Evolutionary conservation across 345 rosid species (phyloP), one percentile per base, ranked within the genome.

Genomic region (Conringia planisiliqua): DNA sequence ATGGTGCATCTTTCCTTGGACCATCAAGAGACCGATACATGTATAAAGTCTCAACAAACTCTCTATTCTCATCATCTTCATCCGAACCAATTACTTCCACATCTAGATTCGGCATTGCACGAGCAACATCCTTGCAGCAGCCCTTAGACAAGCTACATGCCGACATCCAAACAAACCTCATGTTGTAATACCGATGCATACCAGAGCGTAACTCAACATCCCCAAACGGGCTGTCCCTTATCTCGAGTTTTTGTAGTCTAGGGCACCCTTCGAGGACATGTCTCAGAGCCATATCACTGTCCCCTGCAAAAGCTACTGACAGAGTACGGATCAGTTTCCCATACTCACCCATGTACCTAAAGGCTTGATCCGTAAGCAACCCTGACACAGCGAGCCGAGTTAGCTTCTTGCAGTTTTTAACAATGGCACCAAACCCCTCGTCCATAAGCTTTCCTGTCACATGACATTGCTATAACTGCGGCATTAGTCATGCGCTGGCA

Each of bases 161-260:
- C 4, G 98, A 93, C 94, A 93, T 89, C 98, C 98, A 93, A 11
- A 93, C 90, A 77, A 88, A 93, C 79, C 97, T 85, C 97, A 93
- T 93, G 66, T 86, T 86, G 80, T 88, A 84, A 71, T 88, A 93
- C 27, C 88, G 90, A 75, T 89, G 90, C 85, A 88, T 80, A 65
- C 98, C 97, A 11, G 92, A 89, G 63, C 52, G 85, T 70, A 93
- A 67, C 4, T 90, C 98, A 2, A 64, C 83, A 73, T 91, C 89
- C 35, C 98, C 98, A 42, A 91, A 93, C 18, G 97, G 98, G 65
- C 96, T 84, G 76, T 93, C 98, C 79, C 98, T 86, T 44, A 93
- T 91, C 80, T 93, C 98, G 32, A 93, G 97, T 75, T 93, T 93
- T 76, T 89, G 88, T 79, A 93, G 78, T 60, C 64, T 88, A 18